Base-by-base conservation (phyloP, 345 rosid species). In the Corchorus capsularis region DNA sequence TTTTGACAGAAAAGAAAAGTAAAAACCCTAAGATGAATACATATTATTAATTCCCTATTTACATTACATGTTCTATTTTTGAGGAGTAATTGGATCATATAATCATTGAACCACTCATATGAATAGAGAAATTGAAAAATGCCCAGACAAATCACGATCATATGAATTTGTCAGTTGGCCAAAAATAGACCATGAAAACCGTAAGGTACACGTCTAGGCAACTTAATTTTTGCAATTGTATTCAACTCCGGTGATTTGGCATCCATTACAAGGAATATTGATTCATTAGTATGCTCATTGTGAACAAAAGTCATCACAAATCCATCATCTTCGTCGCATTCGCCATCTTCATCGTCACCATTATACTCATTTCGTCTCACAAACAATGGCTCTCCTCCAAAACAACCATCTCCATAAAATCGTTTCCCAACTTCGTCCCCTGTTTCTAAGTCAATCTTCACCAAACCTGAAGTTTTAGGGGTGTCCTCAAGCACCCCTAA, bases 321-420 rank as follows among this genome's bases (percentile, higher is more conserved):
- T 7, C 85, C 82, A 19, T 79, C 82, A 49, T 79, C 85, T n/a
- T 82, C 85, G 13, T 72, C 78, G 2, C 6, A 4, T 8, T 1
- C 63, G 2, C 1, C 16, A 22, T 64, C 45, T 20, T 64, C 39
- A 13, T 13, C 43, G 0, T 19, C 39, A 4, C 0, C 39, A 1
- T 1, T 14, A 27, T 27, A 39, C 4, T 39, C 6, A 3, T 56
- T 43, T 69, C 7, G 43, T 39, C 76, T 15, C 22, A 82, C 82
- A 41, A 79, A 79, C 3, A 68, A 69, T 8, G 85, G 80, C 70
- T 82, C 80, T 20, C 85, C 85, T 53, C 80, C 85, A 37, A 19
- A 79, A 57, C 80, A 73, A 37, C 72, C 75, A 3, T 37, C 43
- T 15, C 63, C 80, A 43, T 75, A 82, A 20, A 79, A 61, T 63